Evolutionary conservation across 164 flowering plant species (phyloP), one percentile per base, ranked within the genome.

Genomic region (Platanus orientalis): DNA sequence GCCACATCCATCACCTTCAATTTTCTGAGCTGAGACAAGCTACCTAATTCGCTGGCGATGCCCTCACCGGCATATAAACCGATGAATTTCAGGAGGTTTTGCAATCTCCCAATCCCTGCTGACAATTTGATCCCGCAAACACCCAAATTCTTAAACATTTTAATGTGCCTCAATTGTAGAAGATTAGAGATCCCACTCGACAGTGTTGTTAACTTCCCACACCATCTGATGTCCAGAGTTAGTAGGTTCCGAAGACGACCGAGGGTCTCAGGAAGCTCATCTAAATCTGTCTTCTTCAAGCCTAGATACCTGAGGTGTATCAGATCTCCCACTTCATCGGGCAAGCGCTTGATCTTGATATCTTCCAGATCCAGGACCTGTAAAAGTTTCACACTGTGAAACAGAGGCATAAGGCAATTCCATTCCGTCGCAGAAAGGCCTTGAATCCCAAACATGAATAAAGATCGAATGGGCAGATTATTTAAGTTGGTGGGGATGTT

Each of bases 351-450:
- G 54, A 67, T 50, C 56, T 36, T 51, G 49, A 63, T 24, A 12
- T 54, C 58, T 68, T 70, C 78, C 14, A 71, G 58, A 71, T 75
- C 71, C 42, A 75, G 62, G 27, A 75, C 72, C 36, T 69, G 24
- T 48, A 71, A 62, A 58, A 58, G 39, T 57, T 68, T 67, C 56
- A 67, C 40, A 21, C 71, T 50, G 44, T 21, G 16, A 50, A 52
- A 39, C 28, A 53, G 47, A 6, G 39, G 12, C 17, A 60, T 58
- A n/a, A 68, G 42, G 69, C 71, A 51, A 54, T 68, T 45, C 47
- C 45, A 58, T 20, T 54, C 36, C 0, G 44, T 62, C 23, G 50
- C 69, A 17, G 69, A 56, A 24, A 60, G 42, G 13, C 61, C 47
- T 58, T 57, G 29, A 24, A 61, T 63, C 11, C 60, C 62, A 40